Evolutionary conservation across 2,329 filamentous ascomycete genomes (phyloP).

Genomic region (Madurella fahalii): DNA sequence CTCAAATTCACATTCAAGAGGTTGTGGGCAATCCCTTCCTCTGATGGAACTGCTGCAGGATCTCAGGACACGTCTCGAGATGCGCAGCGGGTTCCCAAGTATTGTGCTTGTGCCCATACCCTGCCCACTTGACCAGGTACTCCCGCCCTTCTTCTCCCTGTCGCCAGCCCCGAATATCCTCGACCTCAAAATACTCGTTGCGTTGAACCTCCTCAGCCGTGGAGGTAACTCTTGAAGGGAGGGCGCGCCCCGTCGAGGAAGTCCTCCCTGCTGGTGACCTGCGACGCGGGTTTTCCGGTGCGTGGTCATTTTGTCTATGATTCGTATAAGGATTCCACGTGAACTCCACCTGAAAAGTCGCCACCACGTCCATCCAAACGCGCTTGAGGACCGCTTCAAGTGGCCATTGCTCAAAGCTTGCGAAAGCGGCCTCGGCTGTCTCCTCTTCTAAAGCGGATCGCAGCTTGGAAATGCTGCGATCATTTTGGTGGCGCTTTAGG

Average conservation of each 20-base stretch:
- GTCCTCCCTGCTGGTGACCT: no score
- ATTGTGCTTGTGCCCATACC: slow-evolving; percentile 13
- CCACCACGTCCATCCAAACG: background rate
- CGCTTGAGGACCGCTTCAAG: slow-evolving; percentile 4
- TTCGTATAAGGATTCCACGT: background rate
- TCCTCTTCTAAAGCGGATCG: slow-evolving; percentile 6
- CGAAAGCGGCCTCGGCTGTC: slow-evolving; percentile 1
- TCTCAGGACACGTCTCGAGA: slow-evolving; percentile 14
- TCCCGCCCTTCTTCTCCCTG: slow-evolving; percentile 24
- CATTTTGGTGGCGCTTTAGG: no score
- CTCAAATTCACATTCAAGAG: no score
- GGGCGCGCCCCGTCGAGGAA: no score
- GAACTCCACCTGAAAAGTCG: background rate
- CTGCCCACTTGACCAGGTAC: slow-evolving; percentile 7
- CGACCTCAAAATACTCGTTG: background rate
- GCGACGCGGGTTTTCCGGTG: no score
- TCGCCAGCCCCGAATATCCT: background rate
- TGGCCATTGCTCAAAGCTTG: slow-evolving; percentile 2
- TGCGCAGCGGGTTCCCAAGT: slow-evolving; percentile 14
- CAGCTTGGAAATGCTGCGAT: no score
- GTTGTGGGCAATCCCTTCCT: slow-evolving; percentile 14
- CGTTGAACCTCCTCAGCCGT: background rate
- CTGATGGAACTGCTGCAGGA: slow-evolving; percentile 17
- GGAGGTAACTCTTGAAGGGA: background rate
- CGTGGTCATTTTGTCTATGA: no score